Percentiles rank a stretch among this genome's conserved stretches.
These are phyloP conservation scores for Sporormia fimetaria DNA, from an alignment of 495 filamentous ascomycete genomes.

Conservation along the genomic window DNA sequence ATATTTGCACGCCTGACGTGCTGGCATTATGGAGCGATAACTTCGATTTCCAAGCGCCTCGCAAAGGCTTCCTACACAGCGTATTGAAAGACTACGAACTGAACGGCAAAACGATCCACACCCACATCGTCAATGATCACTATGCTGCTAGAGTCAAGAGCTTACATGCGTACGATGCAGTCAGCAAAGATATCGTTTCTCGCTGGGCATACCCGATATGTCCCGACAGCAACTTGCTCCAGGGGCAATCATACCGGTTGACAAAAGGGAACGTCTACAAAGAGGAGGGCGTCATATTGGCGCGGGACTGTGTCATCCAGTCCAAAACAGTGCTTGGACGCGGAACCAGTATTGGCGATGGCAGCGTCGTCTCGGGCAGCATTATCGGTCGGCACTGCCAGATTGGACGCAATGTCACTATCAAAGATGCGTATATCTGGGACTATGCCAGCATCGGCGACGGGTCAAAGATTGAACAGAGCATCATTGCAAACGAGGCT, in stretches of 20 bases:
- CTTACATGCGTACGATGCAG: constrained; percentile 77
- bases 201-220: constrained; percentile 90
- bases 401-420: constrained; percentile 70
- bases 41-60: constrained; percentile 87
- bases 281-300: constrained; percentile 58
- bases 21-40: constrained; percentile 92
- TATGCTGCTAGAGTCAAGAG: constrained; percentile 76
- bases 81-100: constrained; percentile 94
- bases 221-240: constrained; percentile 75
- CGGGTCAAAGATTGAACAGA: constrained; percentile 52
- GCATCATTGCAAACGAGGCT: constrained; percentile 63
- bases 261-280: constrained; percentile 55
- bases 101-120: constrained; percentile 89
- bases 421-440: constrained; percentile 84
- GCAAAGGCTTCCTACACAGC: constrained; percentile 78
- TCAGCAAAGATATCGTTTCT: constrained; percentile 77
- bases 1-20: constrained; percentile 95
- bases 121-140: constrained; percentile 66
- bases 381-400: constrained; percentile 72
- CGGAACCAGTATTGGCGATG: constrained; percentile 62
- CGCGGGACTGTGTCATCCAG: constrained; percentile 55
- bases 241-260: constrained; percentile 62
- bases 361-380: constrained; percentile 55
- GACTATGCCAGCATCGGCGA: constrained; percentile 68
- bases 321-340: constrained; percentile 63